Evolutionary conservation across 805 yeast species (phyloP).

Genomic region (Myxozyma udenii): DNA sequence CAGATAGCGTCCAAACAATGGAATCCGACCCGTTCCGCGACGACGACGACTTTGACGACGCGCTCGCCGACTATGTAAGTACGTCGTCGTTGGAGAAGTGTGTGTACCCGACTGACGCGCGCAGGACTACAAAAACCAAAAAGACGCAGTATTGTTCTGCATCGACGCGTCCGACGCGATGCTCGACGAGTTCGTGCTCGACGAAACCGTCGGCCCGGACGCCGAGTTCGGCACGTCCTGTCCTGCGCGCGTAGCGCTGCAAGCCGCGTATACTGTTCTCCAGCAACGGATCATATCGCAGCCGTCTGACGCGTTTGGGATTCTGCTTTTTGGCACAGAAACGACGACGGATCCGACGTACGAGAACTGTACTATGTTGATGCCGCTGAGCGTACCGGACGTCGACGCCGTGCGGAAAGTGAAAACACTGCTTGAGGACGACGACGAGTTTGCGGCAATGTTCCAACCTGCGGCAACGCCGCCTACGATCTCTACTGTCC

Average conservation of each 20-base stretch:
- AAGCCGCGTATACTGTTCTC: slow-evolving; percentile 59
- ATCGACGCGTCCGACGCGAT: slow-evolving; percentile 39
- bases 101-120: not conserved
- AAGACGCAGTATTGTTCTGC: slow-evolving; percentile 40
- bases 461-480: slow-evolving; percentile 28
- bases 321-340: slow-evolving; percentile 48
- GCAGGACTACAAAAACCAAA: slow-evolving; percentile 30
- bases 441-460: slow-evolving; percentile 32
- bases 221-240: not conserved
- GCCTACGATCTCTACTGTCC: slow-evolving; percentile 44
- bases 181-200: slow-evolving; percentile 29
- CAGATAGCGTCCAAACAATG: no score
- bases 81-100: not conserved
- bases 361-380: slow-evolving; percentile 28
- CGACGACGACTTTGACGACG: slow-evolving; percentile 13
- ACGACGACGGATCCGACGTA: slow-evolving; percentile 34
- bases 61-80: slow-evolving; percentile 22
- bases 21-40: no score
- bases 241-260: slow-evolving; percentile 39
- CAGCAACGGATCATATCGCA: slow-evolving; percentile 60
- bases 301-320: slow-evolving; percentile 73
- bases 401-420: slow-evolving; percentile 22
- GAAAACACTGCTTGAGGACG: slow-evolving; percentile 27
- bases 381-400: slow-evolving; percentile 29
- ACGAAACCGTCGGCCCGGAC: slow-evolving; percentile 12